Evolutionary conservation across 371 early-diverging fungal species (phyloP), one percentile per base, ranked within the genome.

Genomic region (Rhizopus stolonifer): DNA sequence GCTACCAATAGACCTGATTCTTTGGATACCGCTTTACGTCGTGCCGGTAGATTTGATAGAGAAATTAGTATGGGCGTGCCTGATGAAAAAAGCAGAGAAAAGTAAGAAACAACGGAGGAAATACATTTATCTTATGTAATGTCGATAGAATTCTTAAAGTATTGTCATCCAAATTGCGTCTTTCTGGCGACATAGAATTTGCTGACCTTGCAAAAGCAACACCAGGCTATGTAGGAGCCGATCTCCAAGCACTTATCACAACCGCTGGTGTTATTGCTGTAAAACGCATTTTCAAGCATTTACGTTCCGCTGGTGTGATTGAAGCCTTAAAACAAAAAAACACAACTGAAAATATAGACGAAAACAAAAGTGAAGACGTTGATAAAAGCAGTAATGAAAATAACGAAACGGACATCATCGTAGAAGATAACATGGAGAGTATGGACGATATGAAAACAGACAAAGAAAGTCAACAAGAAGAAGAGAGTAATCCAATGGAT

Each of bases 201-300:
- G 74, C 80, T 21, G 80, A 82, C 42, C 83, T 99, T 17, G 96
- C 99, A 13, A 91, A 91, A 56, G 79, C 91, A 57, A 96, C 98
- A 0, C 99, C 99, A 17, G 99, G 99, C 8, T 99, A 95, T 75
- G 99, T 99, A 3, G 99, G 99, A 34, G 98, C 98, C 5, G 99
- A 99, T 80, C 77, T 99, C 46, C 93, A 92, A 32, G 96, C 98
- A 1, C 76, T 99, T 43, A 93, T 94, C 3, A 84, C 94, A 0
- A 95, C 98, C n/a, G 99, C 99, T 1, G 99, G 99, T 43, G 83
- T 96, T 56, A 81, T 94, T 66, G 95, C 99, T 23, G 87, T 98
- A 43, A 84, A 91, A 67, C 86, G 99, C 53, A 93, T 99, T 51
- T 92, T 94, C 72, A 79, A 92, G 65, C 65, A 83, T 32, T 70